phyloP scores from a whole-genome alignment of 495 filamentous ascomycete species.

The Tuber microsphaerosporum region DNA sequence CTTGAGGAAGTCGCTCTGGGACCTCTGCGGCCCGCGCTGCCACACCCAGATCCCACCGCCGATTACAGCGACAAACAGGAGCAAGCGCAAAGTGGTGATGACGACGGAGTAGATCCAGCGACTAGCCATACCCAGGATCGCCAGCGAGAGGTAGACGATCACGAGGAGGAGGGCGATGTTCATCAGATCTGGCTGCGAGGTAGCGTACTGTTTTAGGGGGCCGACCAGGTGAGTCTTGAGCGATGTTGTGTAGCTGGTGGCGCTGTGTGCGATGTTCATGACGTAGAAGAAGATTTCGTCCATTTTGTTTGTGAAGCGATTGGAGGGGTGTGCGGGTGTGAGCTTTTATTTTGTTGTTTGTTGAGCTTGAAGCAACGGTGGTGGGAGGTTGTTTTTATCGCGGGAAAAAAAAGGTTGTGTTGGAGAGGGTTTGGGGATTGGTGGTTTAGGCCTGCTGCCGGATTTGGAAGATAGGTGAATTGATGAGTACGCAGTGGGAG shows the following conservation, averaged over 20 bases:
- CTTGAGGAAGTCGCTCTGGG: slow-evolving; percentile 25
- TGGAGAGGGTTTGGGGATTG: not conserved
- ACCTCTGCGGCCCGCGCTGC: slow-evolving; percentile 23
- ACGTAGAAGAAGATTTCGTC: slow-evolving; percentile 24
- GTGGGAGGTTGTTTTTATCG: not conserved
- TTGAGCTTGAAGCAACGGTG: not conserved
- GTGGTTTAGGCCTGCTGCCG: not conserved
- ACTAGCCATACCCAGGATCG: slow-evolving; percentile 35
- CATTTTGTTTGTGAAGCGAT: slow-evolving; percentile 18
- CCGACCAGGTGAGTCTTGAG: slow-evolving; percentile 16
- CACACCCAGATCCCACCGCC: slow-evolving; percentile 23
- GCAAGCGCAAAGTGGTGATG: slow-evolving; percentile 25
- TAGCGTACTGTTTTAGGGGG: slow-evolving; percentile 26
- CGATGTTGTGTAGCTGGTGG: slow-evolving; percentile 20
- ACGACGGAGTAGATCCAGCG: slow-evolving; percentile 32
- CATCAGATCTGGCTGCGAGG: slow-evolving; percentile 35
- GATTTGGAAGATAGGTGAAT: not conserved
- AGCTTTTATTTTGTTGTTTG: not conserved
- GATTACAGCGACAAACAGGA: slow-evolving; percentile 22
- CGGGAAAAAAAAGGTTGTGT: not conserved
- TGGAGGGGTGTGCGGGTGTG: not conserved
- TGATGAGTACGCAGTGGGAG: not conserved
- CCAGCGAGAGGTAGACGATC: slow-evolving; percentile 36
- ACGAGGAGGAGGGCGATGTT: slow-evolving; percentile 33
- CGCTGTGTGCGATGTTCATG: slow-evolving; percentile 18